phyloP scores from a whole-genome alignment of 2,329 filamentous ascomycete species.

The Elsinoe arachidis region DNA sequence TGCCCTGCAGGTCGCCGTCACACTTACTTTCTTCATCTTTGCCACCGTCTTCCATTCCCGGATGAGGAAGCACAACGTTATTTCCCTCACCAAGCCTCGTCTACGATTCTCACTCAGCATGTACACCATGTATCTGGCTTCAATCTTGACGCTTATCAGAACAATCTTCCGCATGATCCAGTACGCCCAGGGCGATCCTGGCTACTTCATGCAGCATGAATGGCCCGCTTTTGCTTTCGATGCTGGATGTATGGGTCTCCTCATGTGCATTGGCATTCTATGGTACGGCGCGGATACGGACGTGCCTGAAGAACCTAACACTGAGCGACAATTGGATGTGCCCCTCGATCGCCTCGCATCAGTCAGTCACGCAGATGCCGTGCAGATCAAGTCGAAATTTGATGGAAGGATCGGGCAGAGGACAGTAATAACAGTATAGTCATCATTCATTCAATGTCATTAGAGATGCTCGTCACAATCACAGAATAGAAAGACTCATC shows the following conservation, averaged over 20 bases:
- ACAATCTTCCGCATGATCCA: slow-evolving; percentile 41
- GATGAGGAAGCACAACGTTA: slow-evolving; percentile 22
- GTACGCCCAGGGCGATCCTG: slow-evolving; percentile 35
- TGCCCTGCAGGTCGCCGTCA: slow-evolving; percentile 48
- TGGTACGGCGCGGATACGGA: slow-evolving; percentile 3
- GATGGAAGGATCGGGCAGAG: slow-evolving; percentile 1
- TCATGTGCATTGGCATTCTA: background rate
- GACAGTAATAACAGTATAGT: slow-evolving; percentile 9
- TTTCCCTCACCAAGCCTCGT: background rate
- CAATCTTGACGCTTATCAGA: slow-evolving; percentile 36
- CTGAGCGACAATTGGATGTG: background rate
- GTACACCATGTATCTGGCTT: slow-evolving; percentile 31
- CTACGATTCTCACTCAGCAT: slow-evolving; percentile 17
- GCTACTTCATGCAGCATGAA: slow-evolving; percentile 35
- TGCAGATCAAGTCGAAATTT: slow-evolving; percentile 1
- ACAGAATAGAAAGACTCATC: background rate
- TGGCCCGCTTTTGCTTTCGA: slow-evolving; percentile 39
- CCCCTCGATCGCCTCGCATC: background rate
- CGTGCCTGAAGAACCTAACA: background rate
- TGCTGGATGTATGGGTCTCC: slow-evolving; percentile 29
- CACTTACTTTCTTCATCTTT: slow-evolving; percentile 46
- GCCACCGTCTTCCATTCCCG: slow-evolving; percentile 43
- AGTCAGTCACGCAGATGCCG: background rate
- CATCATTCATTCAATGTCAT: background rate
- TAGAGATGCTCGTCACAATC: background rate